Conservation (phyloP, 2,329 filamentous ascomycete genomes). For the Phaeoacremonium minimum region DNA sequence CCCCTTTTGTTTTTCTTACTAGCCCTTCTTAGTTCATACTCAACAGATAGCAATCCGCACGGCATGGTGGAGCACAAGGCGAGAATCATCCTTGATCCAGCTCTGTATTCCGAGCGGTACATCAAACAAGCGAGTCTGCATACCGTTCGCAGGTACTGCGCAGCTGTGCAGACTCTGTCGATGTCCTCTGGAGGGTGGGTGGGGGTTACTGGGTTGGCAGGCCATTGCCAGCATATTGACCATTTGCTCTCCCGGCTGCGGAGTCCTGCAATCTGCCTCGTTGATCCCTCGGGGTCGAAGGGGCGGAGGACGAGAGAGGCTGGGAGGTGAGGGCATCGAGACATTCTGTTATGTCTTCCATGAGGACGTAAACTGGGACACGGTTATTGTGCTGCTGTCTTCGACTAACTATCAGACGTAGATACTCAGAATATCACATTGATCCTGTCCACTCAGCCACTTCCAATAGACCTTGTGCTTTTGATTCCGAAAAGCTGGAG, state of each 20-base stretch:
- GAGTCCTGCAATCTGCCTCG: slow-evolving; percentile 1
- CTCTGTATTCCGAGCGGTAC: slow-evolving; percentile 75
- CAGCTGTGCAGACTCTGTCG: slow-evolving; percentile 13
- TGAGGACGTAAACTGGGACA: too few relatives aligned
- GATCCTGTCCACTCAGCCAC: too few relatives aligned
- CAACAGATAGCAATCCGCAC: too few relatives aligned
- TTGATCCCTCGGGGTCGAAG: slow-evolving; percentile 8
- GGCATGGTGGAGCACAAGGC: slow-evolving; percentile 74
- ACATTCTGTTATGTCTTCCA: too few relatives aligned
- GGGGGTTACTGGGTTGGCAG: slow-evolving; percentile 26
- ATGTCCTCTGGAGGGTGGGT: slow-evolving; percentile 21
- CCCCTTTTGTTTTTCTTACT: slow-evolving; percentile 1
- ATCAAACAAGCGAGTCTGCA: slow-evolving; percentile 31
- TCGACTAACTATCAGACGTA: too few relatives aligned
- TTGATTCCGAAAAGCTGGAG: too few relatives aligned
- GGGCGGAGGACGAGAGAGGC: too few relatives aligned
- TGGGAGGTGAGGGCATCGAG: too few relatives aligned
- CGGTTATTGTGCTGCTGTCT: too few relatives aligned
- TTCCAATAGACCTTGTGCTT: too few relatives aligned
- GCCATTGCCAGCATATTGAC: slow-evolving; percentile 29
- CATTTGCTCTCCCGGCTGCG: slow-evolving; percentile 34
- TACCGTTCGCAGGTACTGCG: slow-evolving; percentile 2
- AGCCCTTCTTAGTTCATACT: too few relatives aligned
- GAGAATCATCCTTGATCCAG: slow-evolving; percentile 66
- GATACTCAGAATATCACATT: too few relatives aligned